Conservation (phyloP, 1,284 basidiomycete genomes). For the Austropuccinia psidii region DNA sequence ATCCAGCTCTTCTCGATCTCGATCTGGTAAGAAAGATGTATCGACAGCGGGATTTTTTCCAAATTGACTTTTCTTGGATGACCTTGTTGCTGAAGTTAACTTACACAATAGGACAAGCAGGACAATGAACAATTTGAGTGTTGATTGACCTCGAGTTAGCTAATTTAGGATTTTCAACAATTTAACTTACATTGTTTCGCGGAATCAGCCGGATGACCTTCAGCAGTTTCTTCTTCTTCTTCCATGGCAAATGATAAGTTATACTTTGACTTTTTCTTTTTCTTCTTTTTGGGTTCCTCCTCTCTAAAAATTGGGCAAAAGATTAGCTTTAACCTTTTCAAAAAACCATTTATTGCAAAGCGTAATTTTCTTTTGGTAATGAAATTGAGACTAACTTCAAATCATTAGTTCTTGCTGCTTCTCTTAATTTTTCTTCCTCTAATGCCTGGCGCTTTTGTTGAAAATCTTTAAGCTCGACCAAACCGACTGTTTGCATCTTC, state of each 20-base stretch:
- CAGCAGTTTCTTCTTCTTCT: constrained; percentile 55
- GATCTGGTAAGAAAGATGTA: constrained; percentile 95
- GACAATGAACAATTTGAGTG: constrained; percentile 52
- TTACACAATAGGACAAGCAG: constrained; percentile 13
- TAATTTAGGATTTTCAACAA: constrained; percentile 14
- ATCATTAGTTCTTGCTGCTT: constrained; percentile 59
- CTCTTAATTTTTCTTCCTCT: constrained; percentile 82
- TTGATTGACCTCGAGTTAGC: constrained; percentile 3
- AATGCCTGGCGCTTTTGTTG: constrained; percentile 65
- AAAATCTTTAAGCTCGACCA: constrained; percentile 88
- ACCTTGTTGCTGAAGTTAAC: constrained; percentile 36
- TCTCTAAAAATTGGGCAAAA: too few species aligned
- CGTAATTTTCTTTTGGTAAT: background rate
- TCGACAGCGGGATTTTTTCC: constrained; percentile 94
- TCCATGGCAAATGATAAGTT: constrained; percentile 84
- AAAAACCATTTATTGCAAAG: background rate
- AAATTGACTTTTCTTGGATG: constrained; percentile 64
- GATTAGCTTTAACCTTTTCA: background rate
- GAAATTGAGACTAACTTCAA: constrained; percentile 13
- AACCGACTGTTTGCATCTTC: constrained; percentile 85
- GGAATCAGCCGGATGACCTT: constrained; percentile 39
- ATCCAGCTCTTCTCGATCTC: constrained; percentile 88
- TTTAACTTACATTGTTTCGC: constrained; percentile 44
- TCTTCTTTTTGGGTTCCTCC: constrained; percentile 56
- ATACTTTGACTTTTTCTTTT: constrained; percentile 66